Conservation (phyloP, 2,329 filamentous ascomycete species). For the Arachnopeziza araneosa region DNA sequence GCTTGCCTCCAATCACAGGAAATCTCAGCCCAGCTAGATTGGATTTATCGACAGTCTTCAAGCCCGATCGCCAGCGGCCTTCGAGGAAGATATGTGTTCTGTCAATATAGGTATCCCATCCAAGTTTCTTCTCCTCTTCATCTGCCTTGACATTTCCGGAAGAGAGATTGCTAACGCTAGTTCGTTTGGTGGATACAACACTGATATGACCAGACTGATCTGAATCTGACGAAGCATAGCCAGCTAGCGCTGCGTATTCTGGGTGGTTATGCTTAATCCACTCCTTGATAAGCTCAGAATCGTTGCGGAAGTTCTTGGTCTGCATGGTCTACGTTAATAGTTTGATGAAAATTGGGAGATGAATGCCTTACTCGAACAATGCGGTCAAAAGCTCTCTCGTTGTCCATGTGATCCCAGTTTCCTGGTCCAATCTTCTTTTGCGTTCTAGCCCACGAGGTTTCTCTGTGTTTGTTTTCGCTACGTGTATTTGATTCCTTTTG, state of each 20-base stretch:
- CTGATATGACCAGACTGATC: neutral
- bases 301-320: neutral
- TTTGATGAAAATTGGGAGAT: neutral
- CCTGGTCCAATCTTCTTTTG: neutral
- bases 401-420: neutral
- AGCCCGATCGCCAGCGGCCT: neutral
- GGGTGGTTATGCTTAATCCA: neutral
- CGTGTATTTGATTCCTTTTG: neutral
- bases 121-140: neutral
- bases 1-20: neutral
- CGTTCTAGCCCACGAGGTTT: neutral
- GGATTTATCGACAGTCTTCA: neutral
- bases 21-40: neutral
- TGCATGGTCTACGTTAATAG: neutral
- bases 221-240: neutral
- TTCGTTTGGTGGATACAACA: neutral
- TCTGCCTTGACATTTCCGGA: too few relatives aligned
- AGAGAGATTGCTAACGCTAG: neutral
- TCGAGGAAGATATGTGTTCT: neutral
- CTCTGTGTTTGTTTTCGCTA: neutral
- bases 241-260: neutral
- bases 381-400: neutral
- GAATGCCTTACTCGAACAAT: neutral
- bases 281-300: neutral
- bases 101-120: neutral